Base-by-base conservation (phyloP, 2,329 filamentous ascomycete species). In the Verticillium nonalfalfae region DNA sequence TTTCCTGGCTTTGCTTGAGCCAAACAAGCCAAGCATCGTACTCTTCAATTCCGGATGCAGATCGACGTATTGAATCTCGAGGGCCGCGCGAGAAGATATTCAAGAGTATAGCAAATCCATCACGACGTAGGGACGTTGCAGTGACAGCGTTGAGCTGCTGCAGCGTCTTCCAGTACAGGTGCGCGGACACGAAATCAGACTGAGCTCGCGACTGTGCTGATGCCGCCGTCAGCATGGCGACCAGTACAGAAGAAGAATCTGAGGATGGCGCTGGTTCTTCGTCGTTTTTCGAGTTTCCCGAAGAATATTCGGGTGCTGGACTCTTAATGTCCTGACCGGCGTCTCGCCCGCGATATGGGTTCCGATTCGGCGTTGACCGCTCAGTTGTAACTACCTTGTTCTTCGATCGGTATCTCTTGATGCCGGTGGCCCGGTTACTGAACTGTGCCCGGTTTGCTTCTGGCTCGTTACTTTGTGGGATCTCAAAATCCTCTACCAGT, bases 151-250 rank as follows among this genome's bases (percentile, higher is more conserved):
- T 85, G 18, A 96, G 81, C 64, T 92, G 89, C 63, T 90, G 86
- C 34, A 94, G 77, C 0, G 91, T 93, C 71, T 89, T 90, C 87
- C 90, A 94, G 78, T 94, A 97, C 59, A 91, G 82, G 67, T 96
- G 91, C 1, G 91, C 90, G 35, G 89, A 89, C 58, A 95, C 86
- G 68, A 93, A 97, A 71, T 96, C 91, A 0, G 90, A 90, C 63
- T 90, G 86, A 31, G 89, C 86, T 67, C 90, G 87, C 60, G 90
- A 93, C 71, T 91, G 89, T 1, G 87, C 82, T 66, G 90, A 90
- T 15, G 91, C 91, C 18, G 89, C 88, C 65, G 89, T 87, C 34
- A 93, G 82, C 88, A 93, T 93, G 1, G 84, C 82, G 50, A 91
- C 81, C 11, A 92, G 76, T 5, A 89, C 82, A 0, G 81, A 56